Conservation (phyloP, 2,329 filamentous ascomycete species). For the Fusarium oligoseptatum region DNA sequence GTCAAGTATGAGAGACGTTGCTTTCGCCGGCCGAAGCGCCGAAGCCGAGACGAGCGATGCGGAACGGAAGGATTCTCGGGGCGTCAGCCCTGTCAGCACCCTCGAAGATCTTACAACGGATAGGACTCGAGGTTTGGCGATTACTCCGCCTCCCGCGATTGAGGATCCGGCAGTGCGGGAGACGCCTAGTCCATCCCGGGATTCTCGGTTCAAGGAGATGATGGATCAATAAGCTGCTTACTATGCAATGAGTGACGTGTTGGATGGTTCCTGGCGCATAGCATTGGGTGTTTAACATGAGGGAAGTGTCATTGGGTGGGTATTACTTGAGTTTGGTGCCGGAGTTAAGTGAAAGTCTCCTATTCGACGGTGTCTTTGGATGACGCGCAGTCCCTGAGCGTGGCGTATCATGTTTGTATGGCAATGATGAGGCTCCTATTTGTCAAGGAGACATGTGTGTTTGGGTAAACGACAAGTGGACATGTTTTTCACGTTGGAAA, state of each 20-base stretch:
- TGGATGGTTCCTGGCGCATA: conserved; percentile 3
- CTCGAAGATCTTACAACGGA: conserved; percentile 40
- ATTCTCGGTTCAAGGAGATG: conserved; percentile 72
- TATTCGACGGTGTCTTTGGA: background rate
- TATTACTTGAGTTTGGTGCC: background rate
- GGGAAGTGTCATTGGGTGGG: conserved; percentile 3
- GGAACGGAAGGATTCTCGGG: conserved; percentile 48
- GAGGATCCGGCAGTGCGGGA: conserved; percentile 51
- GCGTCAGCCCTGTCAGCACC: conserved; percentile 56
- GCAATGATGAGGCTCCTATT: background rate
- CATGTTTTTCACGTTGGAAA: background rate
- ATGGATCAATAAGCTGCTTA: conserved; percentile 53
- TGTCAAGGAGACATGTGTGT: background rate
- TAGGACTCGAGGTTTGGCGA: conserved; percentile 35
- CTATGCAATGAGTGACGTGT: background rate
- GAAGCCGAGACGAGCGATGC: conserved; percentile 39
- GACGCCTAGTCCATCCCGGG: conserved; percentile 66
- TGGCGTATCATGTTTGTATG: background rate
- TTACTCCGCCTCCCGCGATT: conserved; percentile 57
- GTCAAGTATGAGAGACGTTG: conserved; percentile 61
- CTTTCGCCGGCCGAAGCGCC: conserved; percentile 56
- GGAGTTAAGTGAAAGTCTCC: background rate
- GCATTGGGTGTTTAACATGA: background rate
- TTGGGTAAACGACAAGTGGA: background rate
- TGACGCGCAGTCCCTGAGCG: conserved; percentile 13